phyloP scores from a whole-genome alignment of 2,329 filamentous ascomycete genomes.

The Passalora sequoiae region DNA sequence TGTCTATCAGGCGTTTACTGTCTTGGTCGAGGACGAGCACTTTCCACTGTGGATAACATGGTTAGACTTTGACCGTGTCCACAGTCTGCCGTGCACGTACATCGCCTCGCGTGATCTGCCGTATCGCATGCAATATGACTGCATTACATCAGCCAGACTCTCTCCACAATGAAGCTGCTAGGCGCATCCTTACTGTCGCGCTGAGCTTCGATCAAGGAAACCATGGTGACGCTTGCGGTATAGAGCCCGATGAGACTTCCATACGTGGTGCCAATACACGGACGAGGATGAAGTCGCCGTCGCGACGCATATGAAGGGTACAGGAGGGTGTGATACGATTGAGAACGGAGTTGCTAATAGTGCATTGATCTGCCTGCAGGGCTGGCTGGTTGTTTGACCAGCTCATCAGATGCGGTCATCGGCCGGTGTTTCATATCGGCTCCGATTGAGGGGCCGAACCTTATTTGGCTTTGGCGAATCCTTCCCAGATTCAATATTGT shows the following conservation, averaged over 20 bases:
- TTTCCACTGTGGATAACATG: conserved; percentile 69
- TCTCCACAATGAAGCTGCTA: neutral
- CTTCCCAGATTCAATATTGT: too few species aligned
- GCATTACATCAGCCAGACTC: conserved; percentile 13
- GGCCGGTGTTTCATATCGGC: too few species aligned
- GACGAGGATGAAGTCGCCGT: neutral
- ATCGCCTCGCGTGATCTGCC: conserved; percentile 72
- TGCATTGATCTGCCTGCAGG: neutral
- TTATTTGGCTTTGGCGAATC: too few species aligned
- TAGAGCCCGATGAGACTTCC: neutral
- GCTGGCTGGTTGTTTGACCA: neutral
- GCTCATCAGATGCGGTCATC: neutral
- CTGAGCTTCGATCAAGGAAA: conserved; percentile 81
- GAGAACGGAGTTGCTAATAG: neutral
- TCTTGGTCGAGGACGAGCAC: conserved; percentile 82
- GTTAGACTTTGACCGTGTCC: conserved; percentile 11
- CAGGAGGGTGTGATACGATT: neutral
- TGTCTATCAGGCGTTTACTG: conserved; percentile 81
- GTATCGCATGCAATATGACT: conserved; percentile 72
- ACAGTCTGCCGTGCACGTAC: conserved; percentile 25
- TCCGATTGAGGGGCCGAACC: neutral
- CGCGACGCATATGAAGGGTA: neutral
- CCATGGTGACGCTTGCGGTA: conserved; percentile 52
- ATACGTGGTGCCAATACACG: neutral
- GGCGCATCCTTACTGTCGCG: conserved; percentile 57